Base-by-base conservation (phyloP, 345 rosid genomes). In the Hypericum androsaemum region DNA sequence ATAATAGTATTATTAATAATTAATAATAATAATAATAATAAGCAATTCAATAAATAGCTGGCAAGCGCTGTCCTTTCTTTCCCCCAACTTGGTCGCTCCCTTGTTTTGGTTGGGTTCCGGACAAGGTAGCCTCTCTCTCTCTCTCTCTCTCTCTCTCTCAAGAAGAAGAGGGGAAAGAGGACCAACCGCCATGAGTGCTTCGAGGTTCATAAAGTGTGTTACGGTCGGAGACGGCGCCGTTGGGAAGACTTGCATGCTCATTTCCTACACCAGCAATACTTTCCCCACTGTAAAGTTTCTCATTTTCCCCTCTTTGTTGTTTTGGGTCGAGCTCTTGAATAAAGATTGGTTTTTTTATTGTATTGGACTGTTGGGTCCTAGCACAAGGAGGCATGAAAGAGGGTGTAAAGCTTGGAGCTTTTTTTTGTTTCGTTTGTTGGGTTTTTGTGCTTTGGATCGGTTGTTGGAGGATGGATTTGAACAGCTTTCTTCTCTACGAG, bases 151-250 rank as follows among this genome's bases (percentile, higher is more conserved):
- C 41, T 50, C 39, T 50, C 48, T 54, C 47, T 3, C 42, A 37
- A 44, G 47, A 44, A 9, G 12, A 16, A 43, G 10, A 10, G 8
- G 10, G 14, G 10, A 12, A 10, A n/a, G 12, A n/a, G 47, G 12
- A 44, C 47, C 15, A 45, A 43, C 6, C 43, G 62, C 43, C 36
- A 82, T 82, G 89, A 82, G 85, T 68, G 84, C 79, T 51, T 81
- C 88, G 4, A 70, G 82, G 68, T 81, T 81, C 68, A 81, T 81
- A 41, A 82, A 82, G 71, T 82, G 89, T 58, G 89, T 82, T 44
- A 82, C 89, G 1, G 89, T 82, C 63, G 89, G 89, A 46, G 89
- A 82, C 50, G 89, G 89, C 41, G 89, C 89, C 57, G 89, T 82
- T 61, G 89, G 89, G 48, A 82, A 82, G 65, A 82, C 89, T 50